Evolutionary conservation across 2,329 filamentous ascomycete species (phyloP).

Genomic region (Purpureocillium lavendulum): DNA sequence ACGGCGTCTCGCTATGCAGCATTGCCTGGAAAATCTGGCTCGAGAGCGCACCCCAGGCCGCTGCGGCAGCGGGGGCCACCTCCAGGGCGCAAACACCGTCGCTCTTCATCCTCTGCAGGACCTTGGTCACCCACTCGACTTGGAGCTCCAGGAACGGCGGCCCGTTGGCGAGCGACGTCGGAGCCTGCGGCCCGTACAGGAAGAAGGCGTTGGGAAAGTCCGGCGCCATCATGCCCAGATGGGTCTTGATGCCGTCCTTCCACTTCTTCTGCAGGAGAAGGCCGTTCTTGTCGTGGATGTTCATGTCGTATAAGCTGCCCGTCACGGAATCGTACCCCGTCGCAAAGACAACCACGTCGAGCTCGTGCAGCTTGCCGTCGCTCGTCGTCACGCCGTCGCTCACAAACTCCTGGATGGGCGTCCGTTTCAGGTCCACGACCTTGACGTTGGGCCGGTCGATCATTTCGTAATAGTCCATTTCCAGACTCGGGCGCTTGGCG

Average conservation of each 20-base stretch:
- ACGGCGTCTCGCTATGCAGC: background rate
- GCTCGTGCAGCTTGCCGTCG: constrained; percentile 25
- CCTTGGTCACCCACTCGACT: constrained; percentile 2
- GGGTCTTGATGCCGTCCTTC: background rate
- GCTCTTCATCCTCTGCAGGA: background rate
- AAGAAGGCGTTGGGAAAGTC: background rate
- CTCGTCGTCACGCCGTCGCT: constrained; percentile 27
- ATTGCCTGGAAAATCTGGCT: too few relatives aligned
- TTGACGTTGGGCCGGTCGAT: constrained; percentile 36
- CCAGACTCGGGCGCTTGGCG: constrained; percentile 35
- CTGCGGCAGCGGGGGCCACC: too few relatives aligned
- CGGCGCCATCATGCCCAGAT: background rate
- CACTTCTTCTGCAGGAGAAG: background rate
- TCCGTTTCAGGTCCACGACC: constrained; percentile 34
- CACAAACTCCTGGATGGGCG: constrained; percentile 30
- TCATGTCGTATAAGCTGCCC: background rate
- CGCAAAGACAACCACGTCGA: constrained; percentile 19
- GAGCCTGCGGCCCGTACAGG: constrained; percentile 7
- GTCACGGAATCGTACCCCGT: background rate
- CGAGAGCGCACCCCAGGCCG: too few relatives aligned
- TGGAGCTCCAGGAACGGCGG: constrained; percentile 9
- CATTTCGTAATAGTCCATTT: constrained; percentile 40
- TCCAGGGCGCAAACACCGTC: too few relatives aligned
- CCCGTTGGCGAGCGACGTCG: constrained; percentile 8
- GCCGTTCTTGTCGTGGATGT: background rate